Evolutionary conservation across 352 stramenopile genomes (phyloP).

Genomic region (Globisporangium cylindrosporum): DNA sequence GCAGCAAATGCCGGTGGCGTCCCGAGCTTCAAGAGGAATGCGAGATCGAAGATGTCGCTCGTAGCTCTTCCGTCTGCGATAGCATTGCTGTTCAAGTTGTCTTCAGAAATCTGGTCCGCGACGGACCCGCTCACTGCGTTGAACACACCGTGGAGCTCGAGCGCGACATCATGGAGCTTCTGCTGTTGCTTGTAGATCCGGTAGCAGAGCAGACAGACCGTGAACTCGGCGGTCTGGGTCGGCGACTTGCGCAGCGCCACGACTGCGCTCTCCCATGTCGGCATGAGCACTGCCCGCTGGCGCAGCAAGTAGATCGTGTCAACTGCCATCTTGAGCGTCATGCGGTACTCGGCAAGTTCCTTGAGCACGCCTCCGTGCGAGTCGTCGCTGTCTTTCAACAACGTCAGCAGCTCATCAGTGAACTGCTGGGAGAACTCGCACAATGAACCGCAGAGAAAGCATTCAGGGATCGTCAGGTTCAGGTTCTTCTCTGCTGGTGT

Average conservation of each 20-base stretch:
- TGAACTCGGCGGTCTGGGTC: slow-evolving; percentile 44
- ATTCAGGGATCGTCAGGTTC: slow-evolving; percentile 23
- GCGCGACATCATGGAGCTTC: slow-evolving; percentile 38
- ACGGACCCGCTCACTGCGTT: slow-evolving; percentile 7
- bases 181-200: slow-evolving; percentile 72
- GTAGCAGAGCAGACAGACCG: slow-evolving; percentile 75
- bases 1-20: background rate
- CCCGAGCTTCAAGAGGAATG: background rate
- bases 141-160: slow-evolving; percentile 37
- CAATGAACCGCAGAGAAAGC: slow-evolving; percentile 54
- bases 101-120: background rate
- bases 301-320: slow-evolving; percentile 66
- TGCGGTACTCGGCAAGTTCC: slow-evolving; percentile 49
- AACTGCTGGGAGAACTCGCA: slow-evolving; percentile 49
- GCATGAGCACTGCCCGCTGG: slow-evolving; percentile 52
- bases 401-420: slow-evolving; percentile 33
- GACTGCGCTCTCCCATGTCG: slow-evolving; percentile 58
- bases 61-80: slow-evolving; percentile 4
- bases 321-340: slow-evolving; percentile 79
- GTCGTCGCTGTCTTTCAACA: slow-evolving; percentile 27
- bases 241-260: slow-evolving; percentile 35
- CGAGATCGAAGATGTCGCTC: slow-evolving; percentile 20
- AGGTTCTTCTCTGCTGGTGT: background rate
- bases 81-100: background rate
- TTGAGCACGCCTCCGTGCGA: slow-evolving; percentile 29